Base-by-base conservation (phyloP, 768 basidiomycete genomes). In the Podaxis sp. region DNA sequence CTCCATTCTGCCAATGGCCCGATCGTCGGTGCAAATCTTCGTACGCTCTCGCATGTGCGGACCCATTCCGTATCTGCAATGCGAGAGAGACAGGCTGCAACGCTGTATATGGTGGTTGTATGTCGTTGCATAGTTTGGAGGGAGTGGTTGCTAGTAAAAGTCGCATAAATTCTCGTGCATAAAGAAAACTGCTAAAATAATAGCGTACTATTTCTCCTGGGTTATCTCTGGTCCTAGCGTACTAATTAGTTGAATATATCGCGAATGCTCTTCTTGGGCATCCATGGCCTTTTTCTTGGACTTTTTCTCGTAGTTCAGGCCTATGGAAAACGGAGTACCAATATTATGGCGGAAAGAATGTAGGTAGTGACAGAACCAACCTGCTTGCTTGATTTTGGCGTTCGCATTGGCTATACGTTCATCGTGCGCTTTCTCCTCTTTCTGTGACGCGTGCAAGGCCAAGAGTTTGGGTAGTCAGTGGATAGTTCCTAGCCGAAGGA, bases 41-140 rank as follows among this genome's bases (percentile, higher is more conserved):
- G 83, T 24, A 92, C 82, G n/a, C 80, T 80, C 76, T 93, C 91
- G 66, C 88, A 90, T 12, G 82, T 75, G 40, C 85, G 85, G 24
- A 82, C 69, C 91, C 91, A 94, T 74, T 92, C 89, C 5, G 86
- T 85, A 61, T 93, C 90, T 0, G 90, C 90, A n/a, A 92, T 76
- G 25, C 89, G 81, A 8, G 88, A 80, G 19, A 93, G 75, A 61
- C 80, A 82, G 0, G 86, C 85, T 2, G 89, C 90, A 13, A 91
- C 78, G 63, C 73, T 81, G 55, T 83, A 86, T 1, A 85, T 86
- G 0, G 84, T 82, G 2, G 79, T 66, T 1, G 77, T 77, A 66
- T 92, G 88, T 51, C 81, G 80, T 67, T 89, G 85, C 1, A 84
- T 86, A 27, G 91, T 81, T 38, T 78, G 74, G 0, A 87, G 69